phyloP scores from a whole-genome alignment of 108 stramenopile species.

The Pseudonitzschia pungens region DNA sequence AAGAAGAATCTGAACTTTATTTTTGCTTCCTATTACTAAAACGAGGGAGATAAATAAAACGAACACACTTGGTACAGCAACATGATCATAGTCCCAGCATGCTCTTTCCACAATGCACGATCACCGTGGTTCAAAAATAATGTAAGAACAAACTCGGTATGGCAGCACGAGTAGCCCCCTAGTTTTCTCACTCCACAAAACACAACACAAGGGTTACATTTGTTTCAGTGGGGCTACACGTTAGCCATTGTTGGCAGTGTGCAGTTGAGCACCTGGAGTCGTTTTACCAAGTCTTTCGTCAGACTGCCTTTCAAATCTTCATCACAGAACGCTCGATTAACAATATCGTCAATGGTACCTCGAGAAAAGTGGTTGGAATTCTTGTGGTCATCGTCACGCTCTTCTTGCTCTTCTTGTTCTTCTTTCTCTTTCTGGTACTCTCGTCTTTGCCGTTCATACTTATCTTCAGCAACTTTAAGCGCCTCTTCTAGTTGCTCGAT shows the following conservation, averaged over 20 bases:
- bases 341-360: neutral
- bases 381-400: neutral
- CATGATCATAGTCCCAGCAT: too few species aligned
- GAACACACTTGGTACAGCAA: too few species aligned
- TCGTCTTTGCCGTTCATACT: neutral
- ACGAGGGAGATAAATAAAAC: too few species aligned
- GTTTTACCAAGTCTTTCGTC: constrained; percentile 5
- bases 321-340: constrained; percentile 9
- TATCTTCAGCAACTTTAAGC: neutral
- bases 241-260: neutral
- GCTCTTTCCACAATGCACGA: too few species aligned
- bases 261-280: neutral
- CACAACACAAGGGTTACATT: too few species aligned
- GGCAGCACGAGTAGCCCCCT: too few species aligned
- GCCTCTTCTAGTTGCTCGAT: constrained; percentile 3
- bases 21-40: too few species aligned
- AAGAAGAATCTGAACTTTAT: too few species aligned
- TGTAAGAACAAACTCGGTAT: too few species aligned
- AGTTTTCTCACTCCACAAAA: too few species aligned
- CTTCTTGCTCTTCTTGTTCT: constrained; percentile 9
- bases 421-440: neutral
- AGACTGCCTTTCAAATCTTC: constrained; percentile 5
- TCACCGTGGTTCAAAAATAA: too few species aligned
- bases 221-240: neutral
- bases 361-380: neutral